Base-by-base conservation (phyloP, 352 stramenopile species). In the Blastocystis hominis region DNA sequence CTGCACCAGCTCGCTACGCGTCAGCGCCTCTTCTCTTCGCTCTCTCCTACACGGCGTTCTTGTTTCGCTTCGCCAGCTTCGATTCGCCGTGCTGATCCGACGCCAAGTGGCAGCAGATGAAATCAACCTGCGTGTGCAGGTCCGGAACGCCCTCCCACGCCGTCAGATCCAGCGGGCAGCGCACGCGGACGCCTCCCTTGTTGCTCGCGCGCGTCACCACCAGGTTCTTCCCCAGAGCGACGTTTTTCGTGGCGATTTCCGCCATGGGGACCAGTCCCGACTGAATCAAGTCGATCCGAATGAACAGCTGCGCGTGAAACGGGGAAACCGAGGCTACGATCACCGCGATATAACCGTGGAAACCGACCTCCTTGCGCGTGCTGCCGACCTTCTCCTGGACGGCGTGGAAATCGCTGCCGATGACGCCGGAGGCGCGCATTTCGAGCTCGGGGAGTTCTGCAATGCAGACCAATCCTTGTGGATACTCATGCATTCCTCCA, bases 401-500 rank as follows among this genome's bases (percentile, higher is more conserved):
- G 47, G 15, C 77, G 9, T 34, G 30, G n/a, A 59, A 87, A 55
- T 78, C 77, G 44, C 66, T 87, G 17, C 77, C 77, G 40, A 87
- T 75, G 0, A 76, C 47, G 36, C 66, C 66, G 34, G 20, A 47
- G 6, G 62, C 44, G 34, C 66, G 62, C 77, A 64, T 87, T 5
- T 77, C 42, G 0, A 87, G 55, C 13, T 87, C 77, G 2, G 46
- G 55, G 3, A 55, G 53, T 46, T 87, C 77, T 87, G 40, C 9
- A 3, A 53, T 6, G 61, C 1, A 30, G 56, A 17, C 20, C 2
- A 13, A 2, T 10, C 2, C 55, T 10, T 36, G 40, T 15, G 24
- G 9, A 4, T 15, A 87, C 77, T 87, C 77, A 87, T 87, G 77
- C 77, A 87, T 30, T 87, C 77, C 40, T 87, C 77, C 47, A 75